Evolutionary conservation across 2,329 filamentous ascomycete species (phyloP).

Genomic region (Sarocladium brachiariae): DNA sequence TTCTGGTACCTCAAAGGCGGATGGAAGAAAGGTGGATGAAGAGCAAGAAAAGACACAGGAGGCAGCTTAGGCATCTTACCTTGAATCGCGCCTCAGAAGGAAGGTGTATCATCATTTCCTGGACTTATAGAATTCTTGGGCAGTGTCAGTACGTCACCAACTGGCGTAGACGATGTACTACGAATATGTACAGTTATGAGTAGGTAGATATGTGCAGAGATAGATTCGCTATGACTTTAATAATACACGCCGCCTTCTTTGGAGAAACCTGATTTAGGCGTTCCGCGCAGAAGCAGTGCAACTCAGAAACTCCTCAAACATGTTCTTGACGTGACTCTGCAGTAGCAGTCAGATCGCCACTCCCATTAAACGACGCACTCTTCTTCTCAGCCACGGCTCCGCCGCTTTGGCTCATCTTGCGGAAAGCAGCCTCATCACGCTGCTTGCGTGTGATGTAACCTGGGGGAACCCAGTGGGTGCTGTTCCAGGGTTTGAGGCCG

Average conservation of each 20-base stretch:
- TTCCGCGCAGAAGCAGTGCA: no score
- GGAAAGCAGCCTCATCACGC: slow-evolving; percentile 24
- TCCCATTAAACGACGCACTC: slow-evolving; percentile 10
- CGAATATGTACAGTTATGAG: not conserved
- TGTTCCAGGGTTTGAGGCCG: slow-evolving; percentile 54
- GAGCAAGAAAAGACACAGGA: not conserved
- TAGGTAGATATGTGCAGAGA: not conserved
- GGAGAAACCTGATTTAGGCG: no score
- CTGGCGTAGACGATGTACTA: no score
- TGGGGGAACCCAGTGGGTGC: slow-evolving; percentile 43
- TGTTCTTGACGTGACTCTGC: slow-evolving; percentile 16
- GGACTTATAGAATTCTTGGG: no score
- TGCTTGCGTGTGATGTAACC: slow-evolving; percentile 35
- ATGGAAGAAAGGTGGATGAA: not conserved
- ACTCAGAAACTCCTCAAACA: slow-evolving; percentile 16
- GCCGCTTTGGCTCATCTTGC: slow-evolving; percentile 14
- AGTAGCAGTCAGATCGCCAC: slow-evolving; percentile 15
- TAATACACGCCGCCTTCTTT: no score
- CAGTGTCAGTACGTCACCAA: no score
- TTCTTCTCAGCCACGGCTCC: slow-evolving; percentile 14
- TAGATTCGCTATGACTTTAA: no score
- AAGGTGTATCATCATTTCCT: no score
- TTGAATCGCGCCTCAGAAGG: not conserved
- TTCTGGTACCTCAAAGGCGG: not conserved
- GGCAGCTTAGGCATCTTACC: no score